A percentile compares a stretch with the other conserved stretches of the same genome.
phyloP scores from a whole-genome alignment of 768 basidiomycete species.

The Pleurotus djamor region DNA sequence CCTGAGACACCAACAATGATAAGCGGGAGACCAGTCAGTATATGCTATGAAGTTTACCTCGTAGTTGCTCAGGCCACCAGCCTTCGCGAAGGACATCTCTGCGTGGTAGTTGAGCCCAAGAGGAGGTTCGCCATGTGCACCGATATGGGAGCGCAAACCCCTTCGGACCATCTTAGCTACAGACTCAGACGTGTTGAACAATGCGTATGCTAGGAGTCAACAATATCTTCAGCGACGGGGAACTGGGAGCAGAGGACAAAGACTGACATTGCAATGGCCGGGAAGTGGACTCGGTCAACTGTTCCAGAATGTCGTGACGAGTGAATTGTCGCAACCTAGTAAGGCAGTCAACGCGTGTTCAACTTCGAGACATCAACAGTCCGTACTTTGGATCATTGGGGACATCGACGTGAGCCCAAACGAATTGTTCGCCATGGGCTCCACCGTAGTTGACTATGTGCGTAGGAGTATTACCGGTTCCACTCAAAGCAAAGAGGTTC shows the following conservation, averaged over 20 bases:
- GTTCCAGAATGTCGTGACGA: constrained; percentile 63
- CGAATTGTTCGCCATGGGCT: constrained; percentile 58
- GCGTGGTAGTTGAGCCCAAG: constrained; percentile 76
- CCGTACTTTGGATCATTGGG: constrained; percentile 68
- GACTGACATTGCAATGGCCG: constrained; percentile 57
- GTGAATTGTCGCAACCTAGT: constrained; percentile 60
- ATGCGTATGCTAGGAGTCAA: constrained; percentile 35
- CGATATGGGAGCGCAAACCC: constrained; percentile 63
- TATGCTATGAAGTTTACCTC: constrained; percentile 38
- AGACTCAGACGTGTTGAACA: constrained; percentile 70
- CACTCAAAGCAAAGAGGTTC: constrained; percentile 60
- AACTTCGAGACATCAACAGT: not conserved
- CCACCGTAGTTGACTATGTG: constrained; percentile 83
- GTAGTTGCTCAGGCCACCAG: constrained; percentile 68
- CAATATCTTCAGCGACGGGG: not conserved
- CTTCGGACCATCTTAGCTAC: constrained; percentile 66
- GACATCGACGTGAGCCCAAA: constrained; percentile 66
- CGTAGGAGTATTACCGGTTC: constrained; percentile 72
- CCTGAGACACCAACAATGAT: constrained; percentile 29
- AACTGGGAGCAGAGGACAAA: not conserved
- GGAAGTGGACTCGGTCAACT: constrained; percentile 55
- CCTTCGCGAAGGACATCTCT: constrained; percentile 64
- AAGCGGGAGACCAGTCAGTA: not conserved
- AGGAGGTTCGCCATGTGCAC: constrained; percentile 74
- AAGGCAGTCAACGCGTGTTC: not conserved